Evolutionary conservation across 2,329 filamentous ascomycete genomes (phyloP), one percentile per base, ranked within the genome.

Genomic region (Calonectria hawksworthii): DNA sequence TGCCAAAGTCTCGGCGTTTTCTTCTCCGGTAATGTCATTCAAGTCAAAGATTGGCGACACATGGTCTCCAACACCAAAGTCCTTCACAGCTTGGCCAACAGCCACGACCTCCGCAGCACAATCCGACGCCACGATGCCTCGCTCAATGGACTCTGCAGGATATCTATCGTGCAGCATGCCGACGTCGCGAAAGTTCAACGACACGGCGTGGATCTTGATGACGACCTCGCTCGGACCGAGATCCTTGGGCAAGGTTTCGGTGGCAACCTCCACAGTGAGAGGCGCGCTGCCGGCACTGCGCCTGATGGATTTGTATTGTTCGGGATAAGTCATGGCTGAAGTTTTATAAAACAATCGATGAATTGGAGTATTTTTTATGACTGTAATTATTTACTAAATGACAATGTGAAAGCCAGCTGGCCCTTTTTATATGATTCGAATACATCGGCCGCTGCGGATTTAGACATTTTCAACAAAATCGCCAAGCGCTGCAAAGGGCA

Each of bases 81-180:
- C 68, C 4, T 59, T 54, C 7, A 83, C 81, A 0, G 51, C 70
- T 10, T 63, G 14, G 1, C 81, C 81, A 3, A 78, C 34, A 13
- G 77, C 77, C 11, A 78, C 76, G 5, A 82, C 80, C 74, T 81
- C 78, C 11, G 72, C 72, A 8, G 72, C 67, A 23, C 72, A 74
- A 41, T 74, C 72, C 8, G 72, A 74, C 2, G 28, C 72, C 0
- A 77, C 63, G 28, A 83, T 76, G 44, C 80, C 80, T 4, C 64
- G 38, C 0, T 75, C 61, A 26, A 73, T 21, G 13, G 71, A 64
- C 13, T 70, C 34, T 2, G 73, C 47, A 0, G 78, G 78, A 70
- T 83, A 83, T 11, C 64, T 70, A 7, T 80, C 81, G 68, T 79
- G 68, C n/a, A 82, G 66, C 76, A 83, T 82, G 21, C 47, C 76